phyloP scores from a whole-genome alignment of 495 filamentous ascomycete species.

The Neurospora tetraspora region DNA sequence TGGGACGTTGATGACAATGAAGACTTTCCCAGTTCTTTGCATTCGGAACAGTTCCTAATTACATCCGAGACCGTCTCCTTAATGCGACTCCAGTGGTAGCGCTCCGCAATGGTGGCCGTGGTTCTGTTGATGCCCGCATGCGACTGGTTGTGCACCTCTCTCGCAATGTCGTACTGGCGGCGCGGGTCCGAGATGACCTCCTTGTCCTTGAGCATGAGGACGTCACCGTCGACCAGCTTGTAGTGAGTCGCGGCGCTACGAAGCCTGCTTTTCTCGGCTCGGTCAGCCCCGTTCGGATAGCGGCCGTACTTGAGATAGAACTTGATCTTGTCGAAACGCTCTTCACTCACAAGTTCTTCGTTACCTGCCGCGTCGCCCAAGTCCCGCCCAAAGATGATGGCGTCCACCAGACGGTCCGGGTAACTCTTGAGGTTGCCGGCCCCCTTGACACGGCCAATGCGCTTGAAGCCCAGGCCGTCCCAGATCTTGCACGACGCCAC shows the following conservation, averaged over 20 bases:
- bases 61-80: constrained; percentile 94
- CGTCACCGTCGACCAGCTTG: constrained; percentile 69
- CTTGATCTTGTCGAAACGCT: constrained; percentile 96
- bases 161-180: constrained; percentile 84
- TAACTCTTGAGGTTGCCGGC: constrained; percentile 76
- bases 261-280: constrained; percentile 89
- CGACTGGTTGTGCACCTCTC: constrained; percentile 58
- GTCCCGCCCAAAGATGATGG: constrained; percentile 92
- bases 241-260: constrained; percentile 93
- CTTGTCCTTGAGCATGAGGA: constrained; percentile 93
- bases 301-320: constrained; percentile 93
- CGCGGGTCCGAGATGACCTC: constrained; percentile 90
- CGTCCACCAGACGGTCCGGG: constrained; percentile 75
- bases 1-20: constrained; percentile 10
- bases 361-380: constrained; percentile 45
- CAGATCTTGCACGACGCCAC: constrained; percentile 90
- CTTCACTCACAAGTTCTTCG: constrained; percentile 87
- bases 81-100: constrained; percentile 97
- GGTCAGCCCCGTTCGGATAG: constrained; percentile 87
- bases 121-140: constrained; percentile 98
- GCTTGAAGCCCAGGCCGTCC: constrained; percentile 97
- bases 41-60: constrained; percentile 84
- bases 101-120: constrained; percentile 84
- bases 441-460: constrained; percentile 83
- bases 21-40: constrained; percentile 67